phyloP scores from a whole-genome alignment of 2,329 filamentous ascomycete genomes.

The Teratosphaeria viscida region DNA sequence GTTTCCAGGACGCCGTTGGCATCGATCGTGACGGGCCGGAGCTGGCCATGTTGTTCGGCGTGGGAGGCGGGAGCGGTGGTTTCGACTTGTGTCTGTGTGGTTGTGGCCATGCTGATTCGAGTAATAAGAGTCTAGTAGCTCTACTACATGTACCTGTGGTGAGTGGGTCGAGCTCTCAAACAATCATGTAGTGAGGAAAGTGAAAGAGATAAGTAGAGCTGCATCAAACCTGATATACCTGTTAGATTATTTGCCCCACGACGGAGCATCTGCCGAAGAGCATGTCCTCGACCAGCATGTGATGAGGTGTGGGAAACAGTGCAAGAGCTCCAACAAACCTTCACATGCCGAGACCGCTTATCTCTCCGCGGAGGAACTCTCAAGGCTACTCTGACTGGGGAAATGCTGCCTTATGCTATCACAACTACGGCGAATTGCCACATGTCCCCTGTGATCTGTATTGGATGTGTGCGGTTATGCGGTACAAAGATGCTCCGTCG shows the following conservation, averaged over 20 bases:
- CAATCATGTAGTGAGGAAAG: background rate
- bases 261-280: background rate
- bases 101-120: background rate
- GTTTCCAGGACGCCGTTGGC: constrained; percentile 9
- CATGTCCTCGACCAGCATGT: background rate
- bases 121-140: too few species aligned
- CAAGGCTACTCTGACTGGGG: too few species aligned
- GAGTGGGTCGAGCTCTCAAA: background rate
- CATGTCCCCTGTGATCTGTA: background rate
- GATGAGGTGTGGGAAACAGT: background rate
- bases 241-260: background rate
- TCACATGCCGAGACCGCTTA: background rate
- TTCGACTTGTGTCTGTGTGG: constrained; percentile 8
- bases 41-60: constrained; percentile 14
- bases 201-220: background rate
- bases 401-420: background rate
- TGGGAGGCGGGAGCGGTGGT: constrained; percentile 12
- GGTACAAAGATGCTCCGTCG: background rate
- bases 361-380: background rate
- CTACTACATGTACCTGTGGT: too few species aligned
- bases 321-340: background rate
- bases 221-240: background rate
- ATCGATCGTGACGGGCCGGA: constrained; percentile 18
- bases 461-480: too few species aligned
- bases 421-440: background rate